Base-by-base conservation (phyloP, 75 land plant species). In the Ceratopteris richardii region DNA sequence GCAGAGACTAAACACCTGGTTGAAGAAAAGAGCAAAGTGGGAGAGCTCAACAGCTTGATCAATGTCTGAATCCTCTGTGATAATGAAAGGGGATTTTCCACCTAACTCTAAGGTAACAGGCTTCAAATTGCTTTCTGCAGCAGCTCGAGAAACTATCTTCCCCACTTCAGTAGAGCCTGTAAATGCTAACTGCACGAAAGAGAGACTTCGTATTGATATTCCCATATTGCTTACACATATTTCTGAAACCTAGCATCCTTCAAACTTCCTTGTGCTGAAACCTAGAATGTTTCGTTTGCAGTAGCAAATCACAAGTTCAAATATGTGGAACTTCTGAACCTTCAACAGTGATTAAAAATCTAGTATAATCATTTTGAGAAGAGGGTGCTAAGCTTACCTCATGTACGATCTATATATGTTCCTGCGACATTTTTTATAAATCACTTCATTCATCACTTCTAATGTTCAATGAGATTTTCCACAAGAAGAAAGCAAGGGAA, bases 21-120 rank as follows among this genome's bases (percentile, higher is more conserved):
- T 78, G 65, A 78, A 78, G 61, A 78, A 78, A 23, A 78, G 52
- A 18, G 81, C 81, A 24, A 65, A 69, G 48, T 78, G 81, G 26
- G 81, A 70, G 24, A 78, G 69, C 65, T 78, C 81, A 1, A 76
- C 79, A 39, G 81, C 81, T 5, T 64, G 48, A 40, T 78, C 81
- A 24, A 78, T 51, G 67, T 78, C 79, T 18, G 74, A 67, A 70
- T 75, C 80, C 53, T 57, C 79, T 46, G 81, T 69, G 44, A 78
- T 56, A 24, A 78, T 78, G 43, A 78, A 64, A 31, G 81, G 80
- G 1, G 81, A 78, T 44, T 78, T 78, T 26, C 81, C 81, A 44
- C 81, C 81, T 4, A 78, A 74, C 50, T 78, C 81, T 44, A 78
- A 31, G 17, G 81, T 78, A 55, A 78, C 81, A 16, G 58, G 22